These are phyloP conservation scores for Bipolaris gigantea DNA, from an alignment of 2,329 filamentous ascomycete genomes.

Conservation along the genomic window DNA sequence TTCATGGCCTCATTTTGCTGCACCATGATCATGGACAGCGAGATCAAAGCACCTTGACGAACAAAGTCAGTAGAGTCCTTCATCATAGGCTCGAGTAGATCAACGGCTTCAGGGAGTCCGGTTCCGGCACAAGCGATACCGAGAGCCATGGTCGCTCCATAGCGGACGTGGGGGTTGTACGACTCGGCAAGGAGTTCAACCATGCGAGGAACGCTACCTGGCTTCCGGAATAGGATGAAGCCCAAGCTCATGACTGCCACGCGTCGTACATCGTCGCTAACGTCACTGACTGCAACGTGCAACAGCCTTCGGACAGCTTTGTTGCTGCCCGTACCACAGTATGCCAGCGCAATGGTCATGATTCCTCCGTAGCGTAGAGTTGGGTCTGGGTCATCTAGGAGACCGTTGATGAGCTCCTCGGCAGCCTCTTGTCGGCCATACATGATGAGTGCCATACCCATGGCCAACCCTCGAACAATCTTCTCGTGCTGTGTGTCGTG, in stretches of 20 bases:
- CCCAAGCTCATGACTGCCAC: constrained; percentile 97
- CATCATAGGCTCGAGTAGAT: constrained; percentile 97
- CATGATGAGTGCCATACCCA: constrained; percentile 99
- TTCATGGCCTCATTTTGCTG: constrained; percentile 99
- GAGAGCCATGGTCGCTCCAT: constrained; percentile 96
- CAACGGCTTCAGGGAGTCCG: constrained; percentile 92
- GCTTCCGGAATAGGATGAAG: constrained; percentile 98
- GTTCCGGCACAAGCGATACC: constrained; percentile 98
- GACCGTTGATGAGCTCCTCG: constrained; percentile 89
- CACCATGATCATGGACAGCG: constrained; percentile 97
- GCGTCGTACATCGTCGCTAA: constrained; percentile 94
- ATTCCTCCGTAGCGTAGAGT: constrained; percentile 95
- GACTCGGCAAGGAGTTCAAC: constrained; percentile 97
- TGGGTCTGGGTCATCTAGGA: constrained; percentile 90
- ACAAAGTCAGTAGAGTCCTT: constrained; percentile 99
- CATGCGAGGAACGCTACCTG: constrained; percentile 95
- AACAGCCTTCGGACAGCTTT: constrained; percentile 96
- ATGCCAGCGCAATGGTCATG: constrained; percentile 96
- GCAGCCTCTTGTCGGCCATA: constrained; percentile 93
- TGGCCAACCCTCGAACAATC: constrained; percentile 90
- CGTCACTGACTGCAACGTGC: constrained; percentile 95
- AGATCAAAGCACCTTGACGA: constrained; percentile 90
- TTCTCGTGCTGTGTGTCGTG: constrained; percentile 99
- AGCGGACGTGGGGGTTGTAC: constrained; percentile 97
- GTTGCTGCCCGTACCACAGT: constrained; percentile 97